phyloP scores from a whole-genome alignment of 2,329 filamentous ascomycete species.

The Podosphaera xanthii region DNA sequence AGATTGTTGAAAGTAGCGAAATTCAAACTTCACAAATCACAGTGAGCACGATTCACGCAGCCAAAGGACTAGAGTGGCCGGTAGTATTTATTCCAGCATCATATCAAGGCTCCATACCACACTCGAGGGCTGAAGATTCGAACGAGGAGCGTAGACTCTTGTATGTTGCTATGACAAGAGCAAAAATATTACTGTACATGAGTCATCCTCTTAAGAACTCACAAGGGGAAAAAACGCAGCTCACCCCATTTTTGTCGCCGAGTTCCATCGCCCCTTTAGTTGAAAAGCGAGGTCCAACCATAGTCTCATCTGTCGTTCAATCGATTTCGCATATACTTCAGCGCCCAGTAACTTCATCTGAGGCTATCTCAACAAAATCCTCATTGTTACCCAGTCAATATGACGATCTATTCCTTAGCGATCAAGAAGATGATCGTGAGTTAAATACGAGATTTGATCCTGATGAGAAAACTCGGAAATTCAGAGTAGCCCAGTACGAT shows the following conservation, averaged over 20 bases:
- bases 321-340: conserved; percentile 55
- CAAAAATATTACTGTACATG: conserved; percentile 65
- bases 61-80: conserved; percentile 92
- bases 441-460: conserved; percentile 18
- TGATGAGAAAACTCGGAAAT: conserved; percentile 9
- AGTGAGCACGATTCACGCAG: conserved; percentile 87
- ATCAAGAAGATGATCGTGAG: conserved; percentile 22
- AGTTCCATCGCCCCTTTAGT: conserved; percentile 27
- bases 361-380: conserved; percentile 19
- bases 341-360: conserved; percentile 29
- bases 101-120: conserved; percentile 77
- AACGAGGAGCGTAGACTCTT: conserved; percentile 75
- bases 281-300: conserved; percentile 42
- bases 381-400: conserved; percentile 32
- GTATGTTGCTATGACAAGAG: conserved; percentile 93
- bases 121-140: conserved; percentile 61
- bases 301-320: conserved; percentile 37
- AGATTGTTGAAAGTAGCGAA: conserved; percentile 35
- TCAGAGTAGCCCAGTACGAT: conserved; percentile 8
- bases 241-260: conserved; percentile 50
- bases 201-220: conserved; percentile 54
- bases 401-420: conserved; percentile 48
- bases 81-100: conserved; percentile 80
- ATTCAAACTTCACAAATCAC: conserved; percentile 46
- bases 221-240: conserved; percentile 33